A percentile compares a stretch with the other conserved stretches of the same genome.
phyloP scores from a whole-genome alignment of 2,329 filamentous ascomycete species.

The Paraphaeosphaeria minitans region DNA sequence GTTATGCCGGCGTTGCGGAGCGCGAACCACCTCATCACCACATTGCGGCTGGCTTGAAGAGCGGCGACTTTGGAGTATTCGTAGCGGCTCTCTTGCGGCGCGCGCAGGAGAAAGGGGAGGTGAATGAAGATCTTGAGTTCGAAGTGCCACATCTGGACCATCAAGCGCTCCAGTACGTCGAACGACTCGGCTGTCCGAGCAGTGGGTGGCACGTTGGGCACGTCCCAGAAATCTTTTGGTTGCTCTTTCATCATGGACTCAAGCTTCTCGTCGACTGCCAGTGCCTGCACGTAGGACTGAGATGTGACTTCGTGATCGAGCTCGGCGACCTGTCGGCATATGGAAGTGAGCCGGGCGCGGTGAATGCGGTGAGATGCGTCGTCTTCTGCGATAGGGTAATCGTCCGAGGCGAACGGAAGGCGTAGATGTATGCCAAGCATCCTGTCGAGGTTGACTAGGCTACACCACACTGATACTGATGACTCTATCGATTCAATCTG shows the following conservation, averaged over 20 bases:
- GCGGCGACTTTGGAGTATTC: constrained; percentile 44
- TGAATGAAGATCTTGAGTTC: constrained; percentile 44
- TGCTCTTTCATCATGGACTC: constrained; percentile 37
- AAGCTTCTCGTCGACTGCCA: constrained; percentile 40
- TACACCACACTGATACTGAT: constrained; percentile 37
- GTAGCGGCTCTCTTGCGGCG: constrained; percentile 37
- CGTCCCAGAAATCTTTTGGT: constrained; percentile 44
- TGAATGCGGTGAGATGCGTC: constrained; percentile 28
- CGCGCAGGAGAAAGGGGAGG: constrained; percentile 41
- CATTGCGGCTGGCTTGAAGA: constrained; percentile 41
- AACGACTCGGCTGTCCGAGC: constrained; percentile 37
- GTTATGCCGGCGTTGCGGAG: constrained; percentile 42
- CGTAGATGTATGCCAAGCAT: constrained; percentile 43
- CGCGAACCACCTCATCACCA: constrained; percentile 45
- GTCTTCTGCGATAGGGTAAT: constrained; percentile 33
- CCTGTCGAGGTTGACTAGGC: constrained; percentile 38
- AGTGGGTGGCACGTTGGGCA: constrained; percentile 42
- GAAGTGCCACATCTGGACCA: constrained; percentile 45
- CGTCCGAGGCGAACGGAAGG: constrained; percentile 41
- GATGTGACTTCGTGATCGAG: constrained; percentile 37
- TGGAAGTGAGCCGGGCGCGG: constrained; percentile 28
- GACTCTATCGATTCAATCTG: constrained; percentile 33
- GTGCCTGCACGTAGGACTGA: constrained; percentile 39
- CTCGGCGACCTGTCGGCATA: constrained; percentile 34
- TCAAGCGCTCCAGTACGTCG: constrained; percentile 34